Evolutionary conservation across 805 yeast species (phyloP), one percentile per base, ranked within the genome.

Genomic region (Isabelozyma pseudorhagii): DNA sequence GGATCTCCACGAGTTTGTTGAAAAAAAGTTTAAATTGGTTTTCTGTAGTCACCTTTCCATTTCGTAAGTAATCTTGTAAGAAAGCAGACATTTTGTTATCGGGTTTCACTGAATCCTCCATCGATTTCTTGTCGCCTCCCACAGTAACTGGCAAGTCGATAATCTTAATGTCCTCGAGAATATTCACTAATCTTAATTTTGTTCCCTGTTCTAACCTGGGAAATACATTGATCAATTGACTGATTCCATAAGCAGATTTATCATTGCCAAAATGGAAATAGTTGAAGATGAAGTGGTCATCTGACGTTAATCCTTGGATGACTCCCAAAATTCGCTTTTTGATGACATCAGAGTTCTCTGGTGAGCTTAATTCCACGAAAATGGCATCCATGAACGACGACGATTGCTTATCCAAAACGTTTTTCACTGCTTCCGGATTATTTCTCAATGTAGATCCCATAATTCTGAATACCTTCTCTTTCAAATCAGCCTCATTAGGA

Each of bases 371-470:
- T n/a, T 57, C 51, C 1, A 44, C 44, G 42, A 65, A 64, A 25
- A 67, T 54, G 11, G 50, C 49, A 10, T 53, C 53, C 6, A 67
- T 50, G 42, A 63, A 63, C 13, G 21, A 48, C 14, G 42, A 38
- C 8, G 57, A 48, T 39, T 62, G 61, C 25, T 60, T 56, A 5
- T 53, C 48, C 34, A 69, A 50, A 11, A 78, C 67, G 47, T 72
- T 72, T 2, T 64, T 64, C 2, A 77, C 54, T 0, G 91, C 90
- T 2, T 78, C 79, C 2, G 82, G 83, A 61, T 91, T 91, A 62
- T 90, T 90, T 57, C 97, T 76, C 42, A 90, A 64, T 4, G 92
- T 67, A 5, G 89, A 76, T 0, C 87, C 84, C 50, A 91, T 70
- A 28, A 86, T 72, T 52, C 90, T 72, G 11, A 82, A 78, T 1